Base-by-base conservation (phyloP, 148 eudicot genomes). In the Rheum nobile region DNA sequence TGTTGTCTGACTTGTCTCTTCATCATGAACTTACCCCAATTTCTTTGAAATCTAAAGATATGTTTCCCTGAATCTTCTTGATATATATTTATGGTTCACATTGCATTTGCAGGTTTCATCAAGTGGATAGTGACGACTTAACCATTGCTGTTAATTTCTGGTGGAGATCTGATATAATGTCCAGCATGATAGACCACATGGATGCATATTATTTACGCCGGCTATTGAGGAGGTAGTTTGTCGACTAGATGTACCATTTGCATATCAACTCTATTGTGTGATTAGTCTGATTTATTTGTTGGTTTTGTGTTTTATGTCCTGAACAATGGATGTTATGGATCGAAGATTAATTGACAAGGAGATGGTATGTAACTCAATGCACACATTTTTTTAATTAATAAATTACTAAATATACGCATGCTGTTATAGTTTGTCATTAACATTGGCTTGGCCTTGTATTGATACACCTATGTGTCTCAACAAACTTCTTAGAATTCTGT, bases 91-190 rank as follows among this genome's bases (percentile, higher is more conserved):
- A n/a, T 74, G 29, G 55, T 74, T 42, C 72, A 65, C 70, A 65
- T 65, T 65, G 10, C 39, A 43, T 79, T 65, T 74, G 44, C 83
- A 95, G 98, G 97, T 87, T 87, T 72, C 98, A 91, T 80, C 98
- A 91, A 81, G 97, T 95, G 71, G 96, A 91, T 78, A 95, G 98
- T 81, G 96, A 88, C 79, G 84, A 83, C 68, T 77, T 95, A 79
- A 91, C 98, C 29, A 84, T 91, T 75, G 98, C 92, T 77, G 87
- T 95, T 59, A 95, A 95, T 81, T 86, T 95, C 75, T 95, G 98
- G 98, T 95, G 98, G 98, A 87, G 65, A 75, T 91, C 98, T 34
- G 78, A 78, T 71, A 57, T 82, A 71, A 85, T 83, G 82, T 89
- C 90, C 52, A 80, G 76, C 85, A 87, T 95, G 90, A 73, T 54